Base-by-base conservation (phyloP, 495 filamentous ascomycete genomes). In the Annulohypoxylon bovei region DNA sequence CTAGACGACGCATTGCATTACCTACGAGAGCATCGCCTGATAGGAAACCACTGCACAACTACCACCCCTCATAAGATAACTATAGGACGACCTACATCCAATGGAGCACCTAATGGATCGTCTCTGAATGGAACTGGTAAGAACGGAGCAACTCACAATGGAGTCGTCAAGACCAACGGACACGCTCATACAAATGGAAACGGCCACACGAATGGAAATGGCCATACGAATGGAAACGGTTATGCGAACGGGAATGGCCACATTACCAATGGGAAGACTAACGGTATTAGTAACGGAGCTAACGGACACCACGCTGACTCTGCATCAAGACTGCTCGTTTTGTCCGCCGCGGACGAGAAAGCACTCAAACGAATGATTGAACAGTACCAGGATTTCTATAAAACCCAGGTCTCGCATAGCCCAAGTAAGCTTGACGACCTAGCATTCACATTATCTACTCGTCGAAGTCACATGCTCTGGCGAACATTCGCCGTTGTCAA, bases 1-100 rank as follows among this genome's bases (percentile, higher is more conserved):
- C 11, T 91, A 0, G 88, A 90, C 35, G 79, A 77, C 33, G 75
- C 67, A 22, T 52, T 47, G 25, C 56, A 77, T 52, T 68, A 71
- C 16, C 42, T 73, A 14, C 59, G 46, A 53, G 62, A 67, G 2
- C 68, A 40, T 5, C 32, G 57, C 5, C 40, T 78, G 3, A 49
- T 18, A 6, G 76, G 69, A 23, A 75, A 76, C 9, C 76, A 78
- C 42, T 68, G 70, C 47, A 78, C 74, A 20, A 42, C n/a, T 46
- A 7, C 11, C 27, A 39, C 35, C 14, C 16, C 44, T 0, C 33
- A 33, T 16, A 57, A 30, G 8, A 23, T 25, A 28, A 28, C 27
- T 5, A 53, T 27, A n/a, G 14, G 14, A 20, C 20, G 27, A 14
- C 14, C 16, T 35, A 9, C 7, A 2, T 37, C 53, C 4, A 56